phyloP scores from a whole-genome alignment of 2,329 filamentous ascomycete genomes.

The Paracamarosporium sp. region DNA sequence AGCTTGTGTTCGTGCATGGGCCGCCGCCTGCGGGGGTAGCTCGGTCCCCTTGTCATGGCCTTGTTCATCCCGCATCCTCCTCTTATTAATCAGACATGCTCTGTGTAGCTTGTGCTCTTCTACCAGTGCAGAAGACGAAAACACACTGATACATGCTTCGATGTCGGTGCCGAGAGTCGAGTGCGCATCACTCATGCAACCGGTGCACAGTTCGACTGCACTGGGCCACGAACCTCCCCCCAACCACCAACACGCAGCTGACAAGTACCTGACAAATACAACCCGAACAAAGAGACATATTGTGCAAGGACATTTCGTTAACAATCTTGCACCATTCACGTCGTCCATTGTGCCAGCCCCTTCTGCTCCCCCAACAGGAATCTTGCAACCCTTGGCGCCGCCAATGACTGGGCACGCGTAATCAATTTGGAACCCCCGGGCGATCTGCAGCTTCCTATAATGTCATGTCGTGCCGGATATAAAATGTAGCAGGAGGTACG shows the following conservation, averaged over 20 bases:
- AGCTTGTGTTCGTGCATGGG: not conserved
- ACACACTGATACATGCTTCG: too few species aligned
- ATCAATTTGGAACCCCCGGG: slow-evolving; percentile 6
- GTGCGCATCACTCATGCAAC: not conserved
- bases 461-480: not conserved
- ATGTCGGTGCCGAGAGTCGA: not conserved
- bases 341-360: not conserved
- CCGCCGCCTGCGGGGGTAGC: not conserved
- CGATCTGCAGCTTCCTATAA: slow-evolving; percentile 1
- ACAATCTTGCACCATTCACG: slow-evolving; percentile 3
- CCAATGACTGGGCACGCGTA: slow-evolving; percentile 9
- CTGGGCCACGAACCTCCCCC: not conserved
- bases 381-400: not conserved
- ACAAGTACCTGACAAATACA: not conserved
- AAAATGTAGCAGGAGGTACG: not conserved
- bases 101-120: not conserved
- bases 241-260: not conserved
- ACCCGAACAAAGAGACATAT: not conserved
- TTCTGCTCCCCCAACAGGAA: not conserved
- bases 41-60: not conserved
- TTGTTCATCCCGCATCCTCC: not conserved
- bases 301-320: not conserved
- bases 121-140: not conserved
- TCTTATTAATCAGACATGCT: too few species aligned
- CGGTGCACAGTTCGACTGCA: not conserved